These are phyloP conservation scores for Theileria equi DNA, from an alignment of 169 alveolate species.

Conservation along the genomic window DNA sequence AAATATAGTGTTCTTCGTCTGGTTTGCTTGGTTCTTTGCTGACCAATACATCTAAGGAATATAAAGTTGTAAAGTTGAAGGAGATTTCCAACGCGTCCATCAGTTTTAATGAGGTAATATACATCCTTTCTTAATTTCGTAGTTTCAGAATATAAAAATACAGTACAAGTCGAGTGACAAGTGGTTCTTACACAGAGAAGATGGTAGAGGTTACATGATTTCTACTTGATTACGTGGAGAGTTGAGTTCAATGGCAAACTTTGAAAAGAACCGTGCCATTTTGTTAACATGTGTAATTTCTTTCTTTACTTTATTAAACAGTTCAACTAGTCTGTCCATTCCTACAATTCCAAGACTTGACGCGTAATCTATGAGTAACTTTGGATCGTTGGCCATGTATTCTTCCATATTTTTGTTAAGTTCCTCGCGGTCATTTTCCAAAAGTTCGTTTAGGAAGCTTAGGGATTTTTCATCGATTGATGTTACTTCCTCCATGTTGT, in stretches of 20 bases:
- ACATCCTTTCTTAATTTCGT: background rate
- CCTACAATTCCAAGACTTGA: constrained; percentile 51
- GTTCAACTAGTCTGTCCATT: constrained; percentile 39
- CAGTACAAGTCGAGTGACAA: constrained; percentile 69
- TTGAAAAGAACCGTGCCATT: constrained; percentile 54
- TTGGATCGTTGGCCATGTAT: constrained; percentile 16
- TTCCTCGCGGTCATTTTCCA: background rate
- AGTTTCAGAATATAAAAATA: constrained; percentile 64
- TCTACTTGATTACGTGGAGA: constrained; percentile 31
- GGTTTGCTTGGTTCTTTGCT: constrained; percentile 56
- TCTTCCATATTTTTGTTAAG: constrained; percentile 5
- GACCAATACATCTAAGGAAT: constrained; percentile 40
- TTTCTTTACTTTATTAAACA: constrained; percentile 50
- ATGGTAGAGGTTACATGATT: constrained; percentile 71
- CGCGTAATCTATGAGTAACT: constrained; percentile 27
- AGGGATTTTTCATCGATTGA: constrained; percentile 22
- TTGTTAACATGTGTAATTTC: constrained; percentile 41
- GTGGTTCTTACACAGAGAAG: constrained; percentile 75
- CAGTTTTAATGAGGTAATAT: constrained; percentile 10
- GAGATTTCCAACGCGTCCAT: constrained; percentile 13
- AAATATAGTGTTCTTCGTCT: constrained; percentile 46
- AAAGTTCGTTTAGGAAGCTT: background rate
- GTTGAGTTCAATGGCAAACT: constrained; percentile 38
- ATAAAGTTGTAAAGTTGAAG: constrained; percentile 37
- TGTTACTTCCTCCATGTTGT: constrained; percentile 6